Evolutionary conservation across 768 basidiomycete species (phyloP).

Genomic region (Dioszegia crocea): DNA sequence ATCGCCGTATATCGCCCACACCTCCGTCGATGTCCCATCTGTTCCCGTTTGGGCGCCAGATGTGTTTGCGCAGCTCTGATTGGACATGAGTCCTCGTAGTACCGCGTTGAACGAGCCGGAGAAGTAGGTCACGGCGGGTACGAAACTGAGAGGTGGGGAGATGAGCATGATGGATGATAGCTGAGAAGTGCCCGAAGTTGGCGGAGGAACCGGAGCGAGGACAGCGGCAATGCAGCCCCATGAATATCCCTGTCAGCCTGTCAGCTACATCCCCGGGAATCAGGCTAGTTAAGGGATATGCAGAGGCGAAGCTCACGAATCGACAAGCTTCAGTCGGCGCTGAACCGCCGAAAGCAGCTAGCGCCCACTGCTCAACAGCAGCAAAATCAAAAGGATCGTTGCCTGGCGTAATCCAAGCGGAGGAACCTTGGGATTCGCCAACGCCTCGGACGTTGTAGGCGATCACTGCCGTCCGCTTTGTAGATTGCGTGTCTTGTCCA

Average conservation of each 20-base stretch:
- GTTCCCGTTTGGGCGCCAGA: background rate
- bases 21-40: background rate
- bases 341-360: background rate
- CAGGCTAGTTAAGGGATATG: no score
- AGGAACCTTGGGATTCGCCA: constrained; percentile 18
- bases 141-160: constrained; percentile 24
- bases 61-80: background rate
- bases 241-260: constrained; percentile 34
- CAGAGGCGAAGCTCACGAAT: background rate
- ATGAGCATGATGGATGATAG: constrained; percentile 15
- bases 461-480: constrained; percentile 28
- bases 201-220: constrained; percentile 13
- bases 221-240: constrained; percentile 29
- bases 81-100: background rate
- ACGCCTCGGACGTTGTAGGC: constrained; percentile 36
- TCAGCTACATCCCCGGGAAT: background rate
- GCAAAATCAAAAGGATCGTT: constrained; percentile 27
- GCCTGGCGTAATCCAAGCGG: constrained; percentile 18
- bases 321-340: background rate
- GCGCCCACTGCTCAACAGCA: constrained; percentile 19
- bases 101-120: constrained; percentile 17
- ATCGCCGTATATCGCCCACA: constrained; percentile 25
- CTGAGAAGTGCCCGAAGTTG: background rate
- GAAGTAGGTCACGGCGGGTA: constrained; percentile 16
- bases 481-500: background rate